phyloP scores from a whole-genome alignment of 106 monocot species.

The Apostasia shenzhenica region DNA sequence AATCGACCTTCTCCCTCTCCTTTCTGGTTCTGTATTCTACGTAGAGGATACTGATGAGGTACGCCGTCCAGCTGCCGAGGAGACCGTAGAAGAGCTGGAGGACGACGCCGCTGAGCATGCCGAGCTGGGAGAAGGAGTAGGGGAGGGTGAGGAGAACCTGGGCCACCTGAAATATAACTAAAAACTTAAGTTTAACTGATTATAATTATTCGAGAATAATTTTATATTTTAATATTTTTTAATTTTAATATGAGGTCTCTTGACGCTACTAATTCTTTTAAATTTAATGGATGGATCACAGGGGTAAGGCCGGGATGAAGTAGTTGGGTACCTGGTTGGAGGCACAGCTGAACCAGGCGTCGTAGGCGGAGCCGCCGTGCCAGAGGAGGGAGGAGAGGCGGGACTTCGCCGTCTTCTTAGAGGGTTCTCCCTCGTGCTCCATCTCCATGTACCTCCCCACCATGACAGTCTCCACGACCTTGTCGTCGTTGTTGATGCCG shows the following conservation, averaged over 20 bases:
- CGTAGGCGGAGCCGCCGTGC: constrained; percentile 75
- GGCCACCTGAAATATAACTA: constrained; percentile 40
- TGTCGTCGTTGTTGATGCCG: constrained; percentile 28
- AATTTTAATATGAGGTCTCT: not conserved
- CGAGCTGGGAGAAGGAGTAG: constrained; percentile 75
- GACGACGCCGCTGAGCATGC: constrained; percentile 57
- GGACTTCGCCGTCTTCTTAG: constrained; percentile 31
- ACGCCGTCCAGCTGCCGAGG: constrained; percentile 77
- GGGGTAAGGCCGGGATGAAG: not conserved
- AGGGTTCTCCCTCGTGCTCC: constrained; percentile 42
- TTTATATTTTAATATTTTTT: not conserved
- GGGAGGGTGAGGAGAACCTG: constrained; percentile 71
- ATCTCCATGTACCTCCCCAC: constrained; percentile 66
- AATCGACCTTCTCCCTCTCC: constrained; percentile 77
- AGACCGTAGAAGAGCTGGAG: constrained; percentile 65
- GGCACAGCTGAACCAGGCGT: constrained; percentile 81
- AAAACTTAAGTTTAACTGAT: not conserved
- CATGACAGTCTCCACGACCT: constrained; percentile 52
- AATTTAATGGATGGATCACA: not conserved
- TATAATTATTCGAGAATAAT: not conserved
- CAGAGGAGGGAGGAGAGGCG: constrained; percentile 58
- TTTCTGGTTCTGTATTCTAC: constrained; percentile 74
- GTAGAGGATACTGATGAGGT: constrained; percentile 71
- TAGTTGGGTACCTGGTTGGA: constrained; percentile 57
- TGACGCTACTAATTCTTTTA: not conserved